phyloP scores from a whole-genome alignment of 2,329 filamentous ascomycete genomes.

The Fusarium coicis region DNA sequence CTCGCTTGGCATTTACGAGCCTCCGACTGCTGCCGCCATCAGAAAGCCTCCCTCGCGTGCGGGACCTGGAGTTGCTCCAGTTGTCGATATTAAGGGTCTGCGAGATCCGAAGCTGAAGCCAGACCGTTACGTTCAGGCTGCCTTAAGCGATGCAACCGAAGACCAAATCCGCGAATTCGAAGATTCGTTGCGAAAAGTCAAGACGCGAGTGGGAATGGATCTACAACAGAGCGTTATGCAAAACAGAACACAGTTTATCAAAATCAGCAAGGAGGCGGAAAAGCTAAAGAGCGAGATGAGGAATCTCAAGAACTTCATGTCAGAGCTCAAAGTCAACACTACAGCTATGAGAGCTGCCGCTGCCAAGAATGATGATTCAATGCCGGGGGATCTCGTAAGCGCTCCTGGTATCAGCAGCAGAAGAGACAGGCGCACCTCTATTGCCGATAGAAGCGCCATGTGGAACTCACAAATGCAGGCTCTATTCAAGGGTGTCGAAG shows the following conservation, averaged over 20 bases:
- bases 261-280: constrained; percentile 98
- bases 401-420: constrained; percentile 68
- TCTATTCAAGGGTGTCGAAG: constrained; percentile 96
- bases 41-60: constrained; percentile 64
- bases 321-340: constrained; percentile 85
- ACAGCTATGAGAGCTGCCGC: constrained; percentile 72
- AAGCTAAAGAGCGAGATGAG: constrained; percentile 98
- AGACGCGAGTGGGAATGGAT: constrained; percentile 81
- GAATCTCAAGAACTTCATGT: constrained; percentile 88
- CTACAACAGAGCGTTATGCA: constrained; percentile 96
- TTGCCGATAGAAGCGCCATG: constrained; percentile 74
- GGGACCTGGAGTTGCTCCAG: constrained; percentile 64
- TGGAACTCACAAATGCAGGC: constrained; percentile 78
- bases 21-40: constrained; percentile 47
- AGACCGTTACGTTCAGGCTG: constrained; percentile 79
- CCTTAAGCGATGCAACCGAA: constrained; percentile 87
- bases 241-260: constrained; percentile 98
- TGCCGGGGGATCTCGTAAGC: constrained; percentile 61
- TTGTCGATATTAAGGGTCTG: constrained; percentile 80
- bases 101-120: constrained; percentile 81
- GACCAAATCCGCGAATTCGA: constrained; percentile 88
- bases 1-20: constrained; percentile 67
- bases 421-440: constrained; percentile 87
- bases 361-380: constrained; percentile 59
- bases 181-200: constrained; percentile 77